Base-by-base conservation (phyloP, 495 filamentous ascomycete species). In the Elasticomyces elasticus region DNA sequence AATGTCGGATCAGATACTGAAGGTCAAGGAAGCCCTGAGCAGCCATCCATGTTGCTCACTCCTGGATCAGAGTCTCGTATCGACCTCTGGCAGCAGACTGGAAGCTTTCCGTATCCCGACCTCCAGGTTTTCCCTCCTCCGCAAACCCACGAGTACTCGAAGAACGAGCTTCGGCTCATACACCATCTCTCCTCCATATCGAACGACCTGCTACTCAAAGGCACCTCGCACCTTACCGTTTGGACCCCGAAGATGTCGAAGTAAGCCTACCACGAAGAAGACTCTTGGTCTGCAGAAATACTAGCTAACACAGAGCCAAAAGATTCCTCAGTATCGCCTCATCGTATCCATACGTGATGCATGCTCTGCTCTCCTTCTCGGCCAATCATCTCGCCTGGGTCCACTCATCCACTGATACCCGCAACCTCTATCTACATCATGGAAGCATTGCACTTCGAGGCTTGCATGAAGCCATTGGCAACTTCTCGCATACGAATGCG, bases 191-290 rank as follows among this genome's bases (percentile, higher is more conserved):
- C 87, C 46, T 84, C 83, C 9, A 85, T 95, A 52, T 88, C 87
- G 49, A 82, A 85, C 62, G 83, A 94, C 61, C 78, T 97, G 67
- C 79, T 82, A 62, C 77, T 79, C 33, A 82, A 82, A 13, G 83
- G 84, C 31, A 81, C 91, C 57, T 82, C 85, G 52, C 80, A 79
- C 59, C 87, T 89, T 65, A 90, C 89, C 33, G 75, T 92, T 31
- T 98, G 92, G 91, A 89, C 91, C 42, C 83, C 85, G 62, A 82
- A 88, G 64, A 86, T 97, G 64, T 89, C 92, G 38, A 84, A 81
- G 92, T 98, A 81, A 77, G 84, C 76, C 10, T n/a, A n/a, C n/a
- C n/a, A n/a, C n/a, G n/a, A n/a, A n/a, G n/a, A n/a, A n/a, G n/a
- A n/a, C n/a, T n/a, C 4, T 38, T 7, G 4, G 3, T 24, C 13